These are phyloP conservation scores for Suhomyces atakaporum DNA, from an alignment of 1,139 yeast genomes.

Conservation along the genomic window DNA sequence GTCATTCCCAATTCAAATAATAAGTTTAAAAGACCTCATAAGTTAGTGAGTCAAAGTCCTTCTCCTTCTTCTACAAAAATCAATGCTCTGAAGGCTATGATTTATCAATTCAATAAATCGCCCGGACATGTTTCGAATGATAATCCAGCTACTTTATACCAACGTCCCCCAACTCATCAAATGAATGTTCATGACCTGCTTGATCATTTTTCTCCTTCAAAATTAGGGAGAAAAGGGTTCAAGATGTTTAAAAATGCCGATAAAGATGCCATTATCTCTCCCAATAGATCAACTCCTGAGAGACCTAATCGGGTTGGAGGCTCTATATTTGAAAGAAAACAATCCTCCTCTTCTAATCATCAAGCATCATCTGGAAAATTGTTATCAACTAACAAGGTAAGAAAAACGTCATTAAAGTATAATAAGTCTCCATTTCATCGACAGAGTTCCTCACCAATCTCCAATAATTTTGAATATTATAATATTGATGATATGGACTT, in stretches of 20 bases:
- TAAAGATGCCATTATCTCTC: slow-evolving; percentile 36
- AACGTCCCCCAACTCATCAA: slow-evolving; percentile 6
- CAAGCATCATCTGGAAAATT: slow-evolving; percentile 6
- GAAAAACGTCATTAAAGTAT: slow-evolving; percentile 18
- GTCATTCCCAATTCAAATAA: slow-evolving; percentile 22
- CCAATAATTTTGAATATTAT: slow-evolving; percentile 30
- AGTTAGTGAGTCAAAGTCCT: slow-evolving; percentile 48
- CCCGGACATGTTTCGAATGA: slow-evolving; percentile 8
- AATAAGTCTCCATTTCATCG: slow-evolving; percentile 24
- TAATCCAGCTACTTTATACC: slow-evolving; percentile 3
- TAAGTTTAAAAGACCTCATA: slow-evolving; percentile 51
- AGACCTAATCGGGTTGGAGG: slow-evolving; percentile 19
- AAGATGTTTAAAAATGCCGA: slow-evolving; percentile 39
- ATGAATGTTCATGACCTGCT: slow-evolving; percentile 9
- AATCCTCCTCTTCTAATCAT: slow-evolving; percentile 4
- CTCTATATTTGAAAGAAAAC: slow-evolving; percentile 19
- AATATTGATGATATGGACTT: slow-evolving; percentile 33
- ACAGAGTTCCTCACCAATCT: slow-evolving; percentile 19
- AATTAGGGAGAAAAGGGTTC: slow-evolving; percentile 32
- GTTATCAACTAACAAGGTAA: slow-evolving; percentile 15
- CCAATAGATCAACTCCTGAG: slow-evolving; percentile 27
- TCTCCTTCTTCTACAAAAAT: slow-evolving; percentile 36
- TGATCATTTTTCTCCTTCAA: slow-evolving; percentile 34
- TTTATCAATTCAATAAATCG: slow-evolving; percentile 14
- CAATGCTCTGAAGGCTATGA: slow-evolving; percentile 12